Conservation (phyloP, 768 basidiomycete species). For the Leccinum variicolor region DNA sequence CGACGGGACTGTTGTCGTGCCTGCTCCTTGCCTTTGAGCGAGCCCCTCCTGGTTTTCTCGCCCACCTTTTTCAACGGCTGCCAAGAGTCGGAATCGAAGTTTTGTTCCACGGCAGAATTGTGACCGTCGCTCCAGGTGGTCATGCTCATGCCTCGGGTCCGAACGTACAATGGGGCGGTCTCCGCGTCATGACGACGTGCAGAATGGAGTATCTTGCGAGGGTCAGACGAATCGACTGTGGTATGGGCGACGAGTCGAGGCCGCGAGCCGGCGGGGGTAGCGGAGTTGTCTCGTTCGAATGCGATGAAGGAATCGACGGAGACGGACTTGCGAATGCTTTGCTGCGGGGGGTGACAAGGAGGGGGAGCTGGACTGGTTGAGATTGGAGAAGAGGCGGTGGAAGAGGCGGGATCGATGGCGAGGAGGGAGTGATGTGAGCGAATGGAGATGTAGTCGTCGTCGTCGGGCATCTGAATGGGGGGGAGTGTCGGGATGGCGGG, state of each 20-base stretch:
- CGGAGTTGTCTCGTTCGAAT: constrained; percentile 37
- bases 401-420: constrained; percentile 39
- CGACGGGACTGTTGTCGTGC: constrained; percentile 38
- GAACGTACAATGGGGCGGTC: constrained; percentile 35
- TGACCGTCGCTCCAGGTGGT: constrained; percentile 44
- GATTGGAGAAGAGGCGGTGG: constrained; percentile 40
- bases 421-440: constrained; percentile 29
- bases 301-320: constrained; percentile 75
- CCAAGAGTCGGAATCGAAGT: constrained; percentile 55
- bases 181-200: constrained; percentile 25
- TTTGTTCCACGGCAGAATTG: constrained; percentile 36
- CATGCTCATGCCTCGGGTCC: constrained; percentile 55
- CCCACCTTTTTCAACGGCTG: constrained; percentile 38
- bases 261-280: constrained; percentile 31
- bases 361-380: constrained; percentile 2
- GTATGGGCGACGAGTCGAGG: constrained; percentile 38
- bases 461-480: constrained; percentile 41
- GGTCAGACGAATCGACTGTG: constrained; percentile 33
- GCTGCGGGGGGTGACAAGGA: constrained; percentile 21
- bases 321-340: constrained; percentile 62
- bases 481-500: constrained; percentile 42
- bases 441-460: constrained; percentile 21
- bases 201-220: constrained; percentile 27
- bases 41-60: constrained; percentile 46
- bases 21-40: constrained; percentile 46